Base-by-base conservation (phyloP, 805 yeast genomes). In the Millerozyma miso region DNA sequence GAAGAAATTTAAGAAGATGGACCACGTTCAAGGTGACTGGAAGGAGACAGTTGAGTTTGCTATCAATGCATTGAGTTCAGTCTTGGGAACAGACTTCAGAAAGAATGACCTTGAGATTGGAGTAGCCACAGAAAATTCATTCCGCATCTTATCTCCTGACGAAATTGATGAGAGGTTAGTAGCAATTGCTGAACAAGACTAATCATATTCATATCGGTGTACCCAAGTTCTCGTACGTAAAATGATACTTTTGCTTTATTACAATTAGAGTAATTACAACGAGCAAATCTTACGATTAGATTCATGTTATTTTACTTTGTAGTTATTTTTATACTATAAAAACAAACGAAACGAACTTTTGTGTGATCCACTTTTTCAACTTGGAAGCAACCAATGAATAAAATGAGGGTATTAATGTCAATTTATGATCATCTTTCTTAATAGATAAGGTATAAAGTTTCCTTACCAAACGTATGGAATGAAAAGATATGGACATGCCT, bases 161-260 rank as follows among this genome's bases (percentile, higher is more conserved):
- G 95, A 93, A 66, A 90, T 93, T 52, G 99, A 93, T 64, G 97
- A 88, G 69, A 77, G 98, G 59, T 75, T 93, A 60, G 86, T 89
- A 26, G 79, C 97, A 18, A 89, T 93, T 62, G 98, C 99, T 40
- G 99, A 93, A 71, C 91, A 88, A 71, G 99, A 93, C 71, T 90
- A 73, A 43, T 39, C 17, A 40, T 16, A 15, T 16, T 23, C 17
- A 8, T 7, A 23, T 13, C 14, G 14, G 7, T 32, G 19, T 29
- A 37, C 14, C 26, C 26, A 19, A 37, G 20, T 37, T 15, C n/a
- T 14, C 33, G 33, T 15, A 37, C 29, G 29, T n/a, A n/a, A n/a
- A n/a, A n/a, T n/a, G n/a, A n/a, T n/a, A n/a, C n/a, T n/a, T n/a
- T n/a, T n/a, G n/a, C n/a, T n/a, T n/a, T n/a, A n/a, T n/a, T 23